Base-by-base conservation (phyloP, 768 basidiomycete species). In the Rhizopogon salebrosus region DNA sequence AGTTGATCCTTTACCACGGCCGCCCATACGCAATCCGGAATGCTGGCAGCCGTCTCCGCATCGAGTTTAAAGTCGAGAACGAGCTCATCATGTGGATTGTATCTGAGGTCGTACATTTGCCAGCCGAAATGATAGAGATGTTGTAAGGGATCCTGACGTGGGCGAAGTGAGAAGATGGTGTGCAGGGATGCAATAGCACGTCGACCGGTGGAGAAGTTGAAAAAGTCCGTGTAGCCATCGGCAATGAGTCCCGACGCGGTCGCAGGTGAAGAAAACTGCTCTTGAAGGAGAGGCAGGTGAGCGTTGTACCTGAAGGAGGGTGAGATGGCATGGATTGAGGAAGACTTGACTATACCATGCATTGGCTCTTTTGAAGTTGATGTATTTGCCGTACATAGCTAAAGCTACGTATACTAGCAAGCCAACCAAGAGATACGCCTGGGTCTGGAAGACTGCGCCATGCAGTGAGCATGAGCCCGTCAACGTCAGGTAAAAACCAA, bases 171-270 rank as follows among this genome's bases (percentile, higher is more conserved):
- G 67, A 94, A 78, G 60, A 88, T 77, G 46, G 88, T 84, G 74
- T 95, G 93, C 49, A 94, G 75, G 27, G 87, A 88, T 24, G 80
- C 72, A 51, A 93, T 64, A 58, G 82, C 83, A 54, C 88, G 86
- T 54, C 94, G 75, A 50, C 94, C 94, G 2, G 92, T 93, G 38
- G 91, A 91, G 71, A 89, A 97, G 64, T 78, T 77, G 74, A 92
- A 89, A 64, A 84, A 88, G 71, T 92, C 90, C 3, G 84, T 77
- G 60, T 85, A 75, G 18, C 90, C 91, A 60, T 93, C 92, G 37
- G 75, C 52, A 31, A 77, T 76, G 45, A 87, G 69, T 9, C 80
- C 81, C 4, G 71, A 71, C 34, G 72, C 74, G 8, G 77, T 73
- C 1, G 67, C 49, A 1, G 91, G 86, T 41, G 72, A 77, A 10